Conservation (phyloP, 345 rosid genomes). For the Mercurialis annua region DNA sequence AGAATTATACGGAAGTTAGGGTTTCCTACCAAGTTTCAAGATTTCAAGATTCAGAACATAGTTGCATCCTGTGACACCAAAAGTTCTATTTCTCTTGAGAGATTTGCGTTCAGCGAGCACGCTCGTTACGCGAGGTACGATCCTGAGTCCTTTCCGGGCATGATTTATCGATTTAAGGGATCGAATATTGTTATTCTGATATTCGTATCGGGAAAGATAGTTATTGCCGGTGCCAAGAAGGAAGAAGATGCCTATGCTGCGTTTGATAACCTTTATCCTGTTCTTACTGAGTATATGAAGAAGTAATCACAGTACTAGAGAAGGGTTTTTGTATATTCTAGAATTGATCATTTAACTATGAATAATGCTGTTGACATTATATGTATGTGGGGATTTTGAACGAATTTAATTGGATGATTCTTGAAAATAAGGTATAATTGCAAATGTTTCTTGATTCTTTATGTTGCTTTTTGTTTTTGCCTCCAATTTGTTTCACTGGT, state of each 20-base stretch:
- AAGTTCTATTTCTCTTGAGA: conserved; percentile 63
- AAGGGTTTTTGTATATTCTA: too few relatives aligned
- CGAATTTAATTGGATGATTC: too few relatives aligned
- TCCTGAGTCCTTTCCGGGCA: conserved; percentile 85
- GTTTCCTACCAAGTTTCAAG: conserved; percentile 70
- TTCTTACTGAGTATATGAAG: not conserved
- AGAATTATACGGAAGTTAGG: conserved; percentile 71
- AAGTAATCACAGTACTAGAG: not conserved
- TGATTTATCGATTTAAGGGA: conserved; percentile 81
- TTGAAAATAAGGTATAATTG: too few relatives aligned
- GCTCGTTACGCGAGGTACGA: conserved; percentile 34
- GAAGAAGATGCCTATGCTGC: not conserved
- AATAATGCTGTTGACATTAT: too few relatives aligned
- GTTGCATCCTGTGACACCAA: conserved; percentile 77
- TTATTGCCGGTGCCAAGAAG: conserved; percentile 8
- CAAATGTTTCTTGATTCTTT: too few relatives aligned
- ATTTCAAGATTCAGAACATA: conserved; percentile 78
- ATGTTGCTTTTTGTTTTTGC: too few relatives aligned
- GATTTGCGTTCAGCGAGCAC: conserved; percentile 43
- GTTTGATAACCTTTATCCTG: not conserved
- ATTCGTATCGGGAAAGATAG: not conserved
- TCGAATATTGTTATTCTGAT: conserved; percentile 85
- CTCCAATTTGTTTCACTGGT: too few relatives aligned
- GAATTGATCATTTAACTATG: too few relatives aligned
- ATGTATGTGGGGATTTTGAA: too few relatives aligned